Conservation (phyloP, 306 rosid species). For the Gastrolobium villosum region DNA sequence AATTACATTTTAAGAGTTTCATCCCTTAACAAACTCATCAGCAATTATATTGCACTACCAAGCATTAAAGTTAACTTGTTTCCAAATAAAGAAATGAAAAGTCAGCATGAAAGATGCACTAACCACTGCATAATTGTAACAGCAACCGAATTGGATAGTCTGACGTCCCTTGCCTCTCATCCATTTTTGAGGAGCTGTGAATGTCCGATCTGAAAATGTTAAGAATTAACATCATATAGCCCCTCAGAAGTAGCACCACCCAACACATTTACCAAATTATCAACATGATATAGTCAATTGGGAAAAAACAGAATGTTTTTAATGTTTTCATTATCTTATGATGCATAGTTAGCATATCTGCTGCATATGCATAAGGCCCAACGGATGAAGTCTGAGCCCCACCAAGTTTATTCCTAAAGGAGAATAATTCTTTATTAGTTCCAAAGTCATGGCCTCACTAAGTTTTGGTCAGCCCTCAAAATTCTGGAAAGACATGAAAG, state of each 20-base stretch:
- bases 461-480: background rate
- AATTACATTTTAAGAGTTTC: slow-evolving; percentile 23
- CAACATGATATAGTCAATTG: slow-evolving; percentile 1
- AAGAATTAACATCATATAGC: slow-evolving; percentile 32
- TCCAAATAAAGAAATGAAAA: slow-evolving; percentile 39
- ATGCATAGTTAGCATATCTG: background rate
- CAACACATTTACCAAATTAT: slow-evolving; percentile 21
- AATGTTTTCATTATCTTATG: slow-evolving; percentile 17
- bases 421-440: slow-evolving; percentile 2
- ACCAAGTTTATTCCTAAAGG: slow-evolving; percentile 16
- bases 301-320: background rate
- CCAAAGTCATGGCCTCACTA: background rate
- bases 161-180: slow-evolving; percentile 98
- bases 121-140: slow-evolving; percentile 92
- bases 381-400: background rate
- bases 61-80: slow-evolving; percentile 10
- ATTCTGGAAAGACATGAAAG: background rate
- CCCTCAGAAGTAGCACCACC: slow-evolving; percentile 15
- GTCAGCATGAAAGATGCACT: slow-evolving; percentile 45
- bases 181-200: slow-evolving; percentile 90
- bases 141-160: slow-evolving; percentile 94
- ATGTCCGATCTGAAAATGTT: slow-evolving; percentile 81
- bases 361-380: slow-evolving; percentile 14
- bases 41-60: slow-evolving; percentile 16
- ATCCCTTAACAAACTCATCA: slow-evolving; percentile 26